phyloP scores from a whole-genome alignment of 495 filamentous ascomycete species.

The Lasiosphaeria ovina region DNA sequence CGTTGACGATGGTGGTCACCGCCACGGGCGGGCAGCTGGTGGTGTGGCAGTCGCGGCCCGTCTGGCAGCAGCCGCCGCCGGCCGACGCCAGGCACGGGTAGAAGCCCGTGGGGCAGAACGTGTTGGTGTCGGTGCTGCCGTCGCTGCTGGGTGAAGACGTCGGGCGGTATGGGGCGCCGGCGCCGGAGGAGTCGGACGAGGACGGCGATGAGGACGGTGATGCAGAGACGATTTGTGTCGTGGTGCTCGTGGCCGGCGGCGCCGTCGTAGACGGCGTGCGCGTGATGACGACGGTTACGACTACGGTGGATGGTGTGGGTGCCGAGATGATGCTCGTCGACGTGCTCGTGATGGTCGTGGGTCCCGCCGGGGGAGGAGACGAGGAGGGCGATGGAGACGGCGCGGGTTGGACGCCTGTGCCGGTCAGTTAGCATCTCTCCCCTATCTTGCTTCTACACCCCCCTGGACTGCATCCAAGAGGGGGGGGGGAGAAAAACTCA shows the following conservation, averaged over 20 bases:
- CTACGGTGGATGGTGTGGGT: conserved; percentile 27
- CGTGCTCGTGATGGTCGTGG: conserved; percentile 28
- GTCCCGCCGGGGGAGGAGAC: conserved; percentile 35
- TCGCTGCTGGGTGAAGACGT: conserved; percentile 34
- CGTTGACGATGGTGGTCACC: conserved; percentile 59
- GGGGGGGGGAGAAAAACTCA: conserved; percentile 45
- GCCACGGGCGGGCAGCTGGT: conserved; percentile 52
- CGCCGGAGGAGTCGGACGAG: conserved; percentile 28
- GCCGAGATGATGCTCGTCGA: conserved; percentile 24
- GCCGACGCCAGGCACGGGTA: conserved; percentile 52
- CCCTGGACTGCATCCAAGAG: not conserved
- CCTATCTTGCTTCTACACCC: not conserved
- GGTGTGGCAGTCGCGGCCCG: conserved; percentile 72
- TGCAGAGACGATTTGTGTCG: conserved; percentile 41
- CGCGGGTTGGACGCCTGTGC: conserved; percentile 31
- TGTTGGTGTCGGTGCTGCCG: conserved; percentile 21
- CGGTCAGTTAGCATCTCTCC: not conserved
- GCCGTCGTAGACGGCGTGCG: conserved; percentile 32
- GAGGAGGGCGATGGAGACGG: conserved; percentile 25
- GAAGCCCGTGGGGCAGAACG: conserved; percentile 57
- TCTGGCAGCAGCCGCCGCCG: conserved; percentile 63
- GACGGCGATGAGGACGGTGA: conserved; percentile 20
- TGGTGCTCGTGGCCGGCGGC: conserved; percentile 30
- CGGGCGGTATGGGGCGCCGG: conserved; percentile 37
- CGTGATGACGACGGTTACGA: conserved; percentile 38